These are phyloP conservation scores for Serpula lacrymans DNA, from an alignment of 768 basidiomycete genomes.

Conservation along the genomic window DNA sequence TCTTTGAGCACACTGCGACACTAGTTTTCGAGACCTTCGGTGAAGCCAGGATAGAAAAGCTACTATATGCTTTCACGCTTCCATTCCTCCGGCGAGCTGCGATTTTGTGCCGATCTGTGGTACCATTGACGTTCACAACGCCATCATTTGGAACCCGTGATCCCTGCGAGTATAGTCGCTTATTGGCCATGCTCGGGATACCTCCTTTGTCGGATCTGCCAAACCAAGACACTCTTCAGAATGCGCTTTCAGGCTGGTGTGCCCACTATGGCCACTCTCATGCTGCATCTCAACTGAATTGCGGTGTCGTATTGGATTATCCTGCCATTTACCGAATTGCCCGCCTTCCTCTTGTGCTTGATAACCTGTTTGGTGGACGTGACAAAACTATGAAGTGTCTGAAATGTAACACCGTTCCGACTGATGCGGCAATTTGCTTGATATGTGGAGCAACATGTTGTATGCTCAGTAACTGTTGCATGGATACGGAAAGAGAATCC, in stretches of 20 bases:
- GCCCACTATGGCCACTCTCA: constrained; percentile 84
- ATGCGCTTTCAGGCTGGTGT: constrained; percentile 87
- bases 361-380: constrained; percentile 75
- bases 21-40: constrained; percentile 78
- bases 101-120: constrained; percentile 75
- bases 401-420: constrained; percentile 74
- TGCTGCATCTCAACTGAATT: constrained; percentile 73
- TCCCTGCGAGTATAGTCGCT: constrained; percentile 72
- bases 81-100: constrained; percentile 89
- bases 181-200: constrained; percentile 72
- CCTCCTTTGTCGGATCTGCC: constrained; percentile 78
- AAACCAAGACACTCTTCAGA: constrained; percentile 83
- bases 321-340: constrained; percentile 81
- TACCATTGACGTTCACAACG: constrained; percentile 60
- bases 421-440: constrained; percentile 87
- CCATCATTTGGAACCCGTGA: constrained; percentile 38
- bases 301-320: constrained; percentile 77
- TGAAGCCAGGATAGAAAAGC: constrained; percentile 79
- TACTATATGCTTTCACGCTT: constrained; percentile 83
- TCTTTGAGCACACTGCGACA: constrained; percentile 82
- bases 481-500: constrained; percentile 57
- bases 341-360: constrained; percentile 76
- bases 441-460: constrained; percentile 87
- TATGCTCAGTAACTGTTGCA: constrained; percentile 90
- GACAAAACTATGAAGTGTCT: constrained; percentile 72